Evolutionary conservation across 2,329 filamentous ascomycete genomes (phyloP), one percentile per base, ranked within the genome.

Genomic region (Xylogone sp.): DNA sequence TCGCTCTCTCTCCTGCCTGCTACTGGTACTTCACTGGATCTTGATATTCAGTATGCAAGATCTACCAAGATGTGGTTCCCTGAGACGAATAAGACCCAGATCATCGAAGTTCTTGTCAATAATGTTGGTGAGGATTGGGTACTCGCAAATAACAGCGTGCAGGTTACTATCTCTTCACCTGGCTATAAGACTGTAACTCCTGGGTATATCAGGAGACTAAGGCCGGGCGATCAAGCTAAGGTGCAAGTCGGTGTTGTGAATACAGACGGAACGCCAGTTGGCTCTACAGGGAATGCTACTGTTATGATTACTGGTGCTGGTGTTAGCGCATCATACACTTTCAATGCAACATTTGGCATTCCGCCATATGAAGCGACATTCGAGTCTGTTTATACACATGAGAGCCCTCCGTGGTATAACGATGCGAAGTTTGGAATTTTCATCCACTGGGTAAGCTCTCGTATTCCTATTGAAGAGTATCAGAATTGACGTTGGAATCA

Each of bases 381-480:
- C 2, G 59, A 65, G 10, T 70, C 64, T 44, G 60, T 74, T 3
- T 61, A 64, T 2, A 60, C 60, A 20, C 71, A 74, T 46, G 70
- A 72, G 59, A 70, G 70, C 12, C 77, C 78, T 0, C 65, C 70
- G 13, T 82, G 79, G 79, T 83, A 73, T 56, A 71, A 77, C 48
- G 69, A 73, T 29, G 75, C 68, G 29, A 83, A 83, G 52, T 83
- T 70, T 53, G 79, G 80, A 1, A 82, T 83, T 42, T 82, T 83
- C 59, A 77, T 83, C 31, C 79, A 83, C 53, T 83, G 79, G 77
- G 34, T 39, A 18, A 39, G 34, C n/a, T 39, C 34, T 39, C 8
- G n/a, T 13, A 39, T 18, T 7, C 12, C 12, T 16, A 18, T 39
- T n/a, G n/a, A n/a, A 13, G 34, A 39, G 4, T 39, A 16, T 16